Conservation (phyloP, 192 early-diverging fungal genomes). For the Coemansia sp. region DNA sequence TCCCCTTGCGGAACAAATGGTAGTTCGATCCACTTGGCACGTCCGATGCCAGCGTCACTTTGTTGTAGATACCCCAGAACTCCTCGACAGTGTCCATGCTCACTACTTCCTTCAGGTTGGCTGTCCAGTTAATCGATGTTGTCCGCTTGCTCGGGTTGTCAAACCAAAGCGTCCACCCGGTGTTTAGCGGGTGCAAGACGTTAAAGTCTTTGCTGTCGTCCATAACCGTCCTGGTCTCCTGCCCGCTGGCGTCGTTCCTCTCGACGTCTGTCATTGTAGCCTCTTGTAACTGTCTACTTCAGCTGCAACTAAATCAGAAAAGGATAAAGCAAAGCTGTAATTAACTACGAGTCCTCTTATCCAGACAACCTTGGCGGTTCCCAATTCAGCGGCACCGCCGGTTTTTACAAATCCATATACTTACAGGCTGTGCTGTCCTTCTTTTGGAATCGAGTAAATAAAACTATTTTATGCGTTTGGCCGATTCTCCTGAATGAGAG, state of each 20-base stretch:
- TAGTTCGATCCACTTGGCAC: constrained; percentile 83
- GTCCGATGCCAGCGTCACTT: constrained; percentile 72
- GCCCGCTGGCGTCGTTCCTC: background rate
- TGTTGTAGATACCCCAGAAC: constrained; percentile 96
- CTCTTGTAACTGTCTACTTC: background rate
- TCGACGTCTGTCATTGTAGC: constrained; percentile 37
- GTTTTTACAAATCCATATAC: constrained; percentile 2
- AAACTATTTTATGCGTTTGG: background rate
- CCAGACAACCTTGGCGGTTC: too few species aligned
- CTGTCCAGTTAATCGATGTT: constrained; percentile 75
- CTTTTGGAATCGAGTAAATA: background rate
- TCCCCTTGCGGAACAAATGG: constrained; percentile 89
- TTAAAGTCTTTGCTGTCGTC: constrained; percentile 69
- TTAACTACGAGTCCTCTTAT: background rate
- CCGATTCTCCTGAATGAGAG: background rate
- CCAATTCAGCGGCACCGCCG: background rate
- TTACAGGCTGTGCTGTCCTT: constrained; percentile 14
- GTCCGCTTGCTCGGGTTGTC: constrained; percentile 82
- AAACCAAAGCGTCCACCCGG: constrained; percentile 93
- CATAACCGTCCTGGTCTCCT: constrained; percentile 56
- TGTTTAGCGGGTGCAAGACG: constrained; percentile 85
- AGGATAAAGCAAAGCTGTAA: background rate
- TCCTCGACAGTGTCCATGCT: constrained; percentile 94
- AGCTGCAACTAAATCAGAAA: background rate
- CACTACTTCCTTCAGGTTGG: constrained; percentile 84